Evolutionary conservation across 2,329 filamentous ascomycete species (phyloP).

Genomic region (Penicillium capsulatum): DNA sequence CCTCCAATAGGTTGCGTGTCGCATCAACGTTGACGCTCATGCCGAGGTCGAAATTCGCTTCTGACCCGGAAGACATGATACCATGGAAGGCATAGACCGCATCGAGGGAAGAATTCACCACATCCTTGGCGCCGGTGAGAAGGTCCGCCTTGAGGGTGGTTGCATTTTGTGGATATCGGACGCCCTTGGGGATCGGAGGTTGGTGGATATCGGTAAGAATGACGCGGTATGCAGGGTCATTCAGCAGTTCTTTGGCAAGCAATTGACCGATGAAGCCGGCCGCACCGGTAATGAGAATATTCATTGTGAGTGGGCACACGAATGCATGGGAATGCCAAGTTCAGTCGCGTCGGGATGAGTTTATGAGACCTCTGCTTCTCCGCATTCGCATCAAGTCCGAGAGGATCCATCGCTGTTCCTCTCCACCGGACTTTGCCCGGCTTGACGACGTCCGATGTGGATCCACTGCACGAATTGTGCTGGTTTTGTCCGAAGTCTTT

Average conservation of each 20-base stretch:
- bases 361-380: slow-evolving; percentile 21
- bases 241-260: slow-evolving; percentile 54
- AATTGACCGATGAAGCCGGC: slow-evolving; percentile 63
- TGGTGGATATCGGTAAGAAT: slow-evolving; percentile 56
- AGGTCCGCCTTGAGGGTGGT: slow-evolving; percentile 52
- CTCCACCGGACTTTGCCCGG: slow-evolving; percentile 33
- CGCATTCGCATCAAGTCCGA: slow-evolving; percentile 39
- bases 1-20: slow-evolving; percentile 53
- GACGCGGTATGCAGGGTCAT: slow-evolving; percentile 46
- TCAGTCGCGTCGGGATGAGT: slow-evolving; percentile 3
- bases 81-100: slow-evolving; percentile 62
- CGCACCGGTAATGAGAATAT: slow-evolving; percentile 61
- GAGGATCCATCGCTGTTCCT: slow-evolving; percentile 15
- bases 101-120: slow-evolving; percentile 45
- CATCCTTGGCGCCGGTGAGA: slow-evolving; percentile 39
- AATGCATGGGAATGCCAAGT: too few species aligned
- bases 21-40: slow-evolving; percentile 60
- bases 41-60: slow-evolving; percentile 58
- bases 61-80: slow-evolving; percentile 63
- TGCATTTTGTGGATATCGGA: slow-evolving; percentile 49
- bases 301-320: slow-evolving; percentile 30
- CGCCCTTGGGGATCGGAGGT: slow-evolving; percentile 49
- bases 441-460: slow-evolving; percentile 8
- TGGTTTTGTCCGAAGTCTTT: not conserved
- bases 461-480: slow-evolving; percentile 12